A percentile compares a stretch with the other conserved stretches of the same genome.
Conservation (phyloP, 768 basidiomycete species). For the Termitomyces titanicus region DNA sequence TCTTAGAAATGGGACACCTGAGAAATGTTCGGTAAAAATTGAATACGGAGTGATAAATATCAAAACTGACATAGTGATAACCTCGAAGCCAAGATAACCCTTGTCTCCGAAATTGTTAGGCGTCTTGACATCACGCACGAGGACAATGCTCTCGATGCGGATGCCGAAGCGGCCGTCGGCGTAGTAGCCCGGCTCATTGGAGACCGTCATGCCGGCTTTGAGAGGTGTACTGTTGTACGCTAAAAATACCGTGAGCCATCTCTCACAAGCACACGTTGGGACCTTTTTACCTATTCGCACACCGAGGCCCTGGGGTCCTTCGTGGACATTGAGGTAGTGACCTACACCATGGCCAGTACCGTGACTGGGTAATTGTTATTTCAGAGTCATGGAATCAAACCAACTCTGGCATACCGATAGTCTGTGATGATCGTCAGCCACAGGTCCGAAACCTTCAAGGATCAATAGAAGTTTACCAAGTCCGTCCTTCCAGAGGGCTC, state of each 20-base stretch:
- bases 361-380: slow-evolving; percentile 46
- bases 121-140: slow-evolving; percentile 70
- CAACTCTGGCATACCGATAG: slow-evolving; percentile 41
- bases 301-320: slow-evolving; percentile 72
- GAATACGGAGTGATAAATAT: not conserved
- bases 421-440: slow-evolving; percentile 30
- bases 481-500: slow-evolving; percentile 82
- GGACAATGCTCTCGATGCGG: slow-evolving; percentile 86
- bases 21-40: not conserved
- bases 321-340: slow-evolving; percentile 92
- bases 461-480: slow-evolving; percentile 48
- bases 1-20: slow-evolving; percentile 87
- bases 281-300: slow-evolving; percentile 42
- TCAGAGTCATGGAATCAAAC: not conserved
- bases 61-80: slow-evolving; percentile 73
- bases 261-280: not conserved
- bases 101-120: slow-evolving; percentile 79
- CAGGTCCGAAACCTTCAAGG: not conserved
- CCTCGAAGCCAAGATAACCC: slow-evolving; percentile 82
- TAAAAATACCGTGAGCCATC: slow-evolving; percentile 14
- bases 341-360: slow-evolving; percentile 96
- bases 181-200: slow-evolving; percentile 94
- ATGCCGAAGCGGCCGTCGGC: slow-evolving; percentile 89
- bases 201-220: slow-evolving; percentile 85
- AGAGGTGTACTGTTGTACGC: slow-evolving; percentile 69